phyloP scores from a whole-genome alignment of 495 filamentous ascomycete genomes.

The Penicillium paradoxum region DNA sequence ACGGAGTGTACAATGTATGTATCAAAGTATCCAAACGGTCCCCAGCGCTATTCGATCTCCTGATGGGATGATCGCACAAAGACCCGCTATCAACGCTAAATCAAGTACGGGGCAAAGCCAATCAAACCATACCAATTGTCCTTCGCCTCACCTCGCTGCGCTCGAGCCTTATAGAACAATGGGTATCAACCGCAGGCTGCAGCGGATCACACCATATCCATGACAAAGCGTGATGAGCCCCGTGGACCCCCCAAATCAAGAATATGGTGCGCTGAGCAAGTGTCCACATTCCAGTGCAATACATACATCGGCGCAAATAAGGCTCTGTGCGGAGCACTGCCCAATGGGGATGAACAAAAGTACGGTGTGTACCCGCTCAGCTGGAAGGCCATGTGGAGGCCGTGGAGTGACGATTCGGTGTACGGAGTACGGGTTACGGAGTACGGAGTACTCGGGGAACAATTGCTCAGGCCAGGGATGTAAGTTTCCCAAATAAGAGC shows the following conservation, averaged over 20 bases:
- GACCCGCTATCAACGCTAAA: neutral
- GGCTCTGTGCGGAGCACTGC: neutral
- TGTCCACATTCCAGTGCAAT: too few species aligned
- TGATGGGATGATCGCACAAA: neutral
- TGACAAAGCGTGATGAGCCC: too few species aligned
- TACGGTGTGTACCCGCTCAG: neutral
- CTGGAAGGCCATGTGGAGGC: neutral
- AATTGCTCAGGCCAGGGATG: neutral
- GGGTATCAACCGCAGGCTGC: too few species aligned
- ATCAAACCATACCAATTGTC: neutral
- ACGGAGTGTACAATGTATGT: too few species aligned
- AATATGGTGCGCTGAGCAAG: too few species aligned
- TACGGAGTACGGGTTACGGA: too few species aligned
- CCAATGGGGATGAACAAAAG: neutral
- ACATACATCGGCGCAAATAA: neutral
- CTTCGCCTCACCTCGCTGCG: neutral
- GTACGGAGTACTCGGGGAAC: slow-evolving; percentile 6
- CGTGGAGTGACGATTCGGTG: neutral
- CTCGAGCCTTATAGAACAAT: too few species aligned
- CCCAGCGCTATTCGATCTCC: neutral
- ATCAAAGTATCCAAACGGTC: neutral
- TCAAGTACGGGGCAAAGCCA: neutral
- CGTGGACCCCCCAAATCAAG: too few species aligned
- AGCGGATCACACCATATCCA: neutral
- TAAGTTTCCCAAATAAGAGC: neutral